Percentiles rank a stretch among this genome's conserved stretches.
phyloP scores from a whole-genome alignment of 1,284 basidiomycete species.

The Tilletia horrida region DNA sequence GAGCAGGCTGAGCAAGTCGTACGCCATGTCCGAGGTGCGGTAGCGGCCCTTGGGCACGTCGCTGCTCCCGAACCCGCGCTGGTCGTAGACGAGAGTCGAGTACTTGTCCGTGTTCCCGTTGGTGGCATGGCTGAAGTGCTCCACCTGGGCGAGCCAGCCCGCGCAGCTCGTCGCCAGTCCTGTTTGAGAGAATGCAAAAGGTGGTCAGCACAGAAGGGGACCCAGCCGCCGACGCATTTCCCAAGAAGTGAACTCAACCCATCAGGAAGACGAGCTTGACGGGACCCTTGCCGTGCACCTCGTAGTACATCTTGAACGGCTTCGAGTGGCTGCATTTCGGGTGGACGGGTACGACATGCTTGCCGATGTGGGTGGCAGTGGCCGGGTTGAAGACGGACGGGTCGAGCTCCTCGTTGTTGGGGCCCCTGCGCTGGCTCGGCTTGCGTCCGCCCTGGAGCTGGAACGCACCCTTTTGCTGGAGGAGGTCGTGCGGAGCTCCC shows the following conservation, averaged over 20 bases:
- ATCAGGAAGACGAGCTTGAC: constrained; percentile 47
- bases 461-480: constrained; percentile 29
- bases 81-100: constrained; percentile 75
- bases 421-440: background rate
- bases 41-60: constrained; percentile 61
- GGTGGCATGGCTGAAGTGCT: constrained; percentile 39
- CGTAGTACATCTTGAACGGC: constrained; percentile 50
- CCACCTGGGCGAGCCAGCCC: constrained; percentile 55
- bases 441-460: no score
- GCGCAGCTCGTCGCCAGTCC: no score
- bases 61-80: constrained; percentile 78
- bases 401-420: constrained; percentile 29
- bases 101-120: constrained; percentile 50
- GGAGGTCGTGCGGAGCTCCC: constrained; percentile 35
- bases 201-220: no score
- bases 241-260: constrained; percentile 46
- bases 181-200: no score
- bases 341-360: constrained; percentile 24
- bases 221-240: no score
- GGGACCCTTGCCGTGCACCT: constrained; percentile 50
- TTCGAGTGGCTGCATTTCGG: constrained; percentile 26
- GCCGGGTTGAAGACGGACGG: constrained; percentile 49
- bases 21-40: constrained; percentile 70
- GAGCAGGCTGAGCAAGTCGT: constrained; percentile 69
- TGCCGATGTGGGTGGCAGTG: constrained; percentile 32